Conservation (phyloP, 352 stramenopile species). For the Phytophthora crassamura region DNA sequence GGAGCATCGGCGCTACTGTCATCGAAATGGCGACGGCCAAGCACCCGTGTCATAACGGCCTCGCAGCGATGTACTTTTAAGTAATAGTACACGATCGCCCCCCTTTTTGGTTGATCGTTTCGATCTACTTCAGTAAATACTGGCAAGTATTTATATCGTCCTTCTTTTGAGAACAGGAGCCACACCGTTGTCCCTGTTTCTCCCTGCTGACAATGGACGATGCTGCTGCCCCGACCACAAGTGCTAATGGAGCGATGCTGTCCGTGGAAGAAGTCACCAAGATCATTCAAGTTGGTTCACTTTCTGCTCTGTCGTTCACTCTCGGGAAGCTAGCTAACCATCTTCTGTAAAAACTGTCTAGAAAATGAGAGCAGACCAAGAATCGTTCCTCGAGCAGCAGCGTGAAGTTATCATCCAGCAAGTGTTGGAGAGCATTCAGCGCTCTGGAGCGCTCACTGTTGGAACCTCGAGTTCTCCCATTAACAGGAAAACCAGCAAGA, state of each 20-base stretch:
- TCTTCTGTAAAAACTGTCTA: neutral
- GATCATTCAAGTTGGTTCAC: conserved; percentile 30
- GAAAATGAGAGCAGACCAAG: conserved; percentile 51
- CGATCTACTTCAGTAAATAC: too few relatives aligned
- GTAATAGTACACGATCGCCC: too few relatives aligned
- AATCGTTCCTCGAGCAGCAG: conserved; percentile 58
- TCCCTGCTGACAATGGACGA: conserved; percentile 17
- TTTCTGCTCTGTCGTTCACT: neutral
- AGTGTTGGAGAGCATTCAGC: conserved; percentile 60
- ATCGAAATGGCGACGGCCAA: conserved; percentile 85
- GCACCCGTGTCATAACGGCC: conserved; percentile 65
- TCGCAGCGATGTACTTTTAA: conserved; percentile 79
- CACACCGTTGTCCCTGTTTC: too few relatives aligned
- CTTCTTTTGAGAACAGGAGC: too few relatives aligned
- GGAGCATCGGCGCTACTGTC: conserved; percentile 81
- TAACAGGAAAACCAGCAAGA: conserved; percentile 7
- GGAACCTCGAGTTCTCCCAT: neutral
- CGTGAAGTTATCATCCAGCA: conserved; percentile 66
- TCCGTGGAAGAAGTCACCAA: conserved; percentile 32
- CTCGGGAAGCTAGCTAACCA: neutral
- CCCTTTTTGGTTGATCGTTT: too few relatives aligned
- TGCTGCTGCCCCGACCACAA: neutral
- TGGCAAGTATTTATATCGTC: conserved; percentile 23
- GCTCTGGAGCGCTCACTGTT: conserved; percentile 28
- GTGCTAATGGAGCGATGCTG: conserved; percentile 5